Evolutionary conservation across 352 stramenopile species (phyloP).

Genomic region (Globisporangium apiculatum): DNA sequence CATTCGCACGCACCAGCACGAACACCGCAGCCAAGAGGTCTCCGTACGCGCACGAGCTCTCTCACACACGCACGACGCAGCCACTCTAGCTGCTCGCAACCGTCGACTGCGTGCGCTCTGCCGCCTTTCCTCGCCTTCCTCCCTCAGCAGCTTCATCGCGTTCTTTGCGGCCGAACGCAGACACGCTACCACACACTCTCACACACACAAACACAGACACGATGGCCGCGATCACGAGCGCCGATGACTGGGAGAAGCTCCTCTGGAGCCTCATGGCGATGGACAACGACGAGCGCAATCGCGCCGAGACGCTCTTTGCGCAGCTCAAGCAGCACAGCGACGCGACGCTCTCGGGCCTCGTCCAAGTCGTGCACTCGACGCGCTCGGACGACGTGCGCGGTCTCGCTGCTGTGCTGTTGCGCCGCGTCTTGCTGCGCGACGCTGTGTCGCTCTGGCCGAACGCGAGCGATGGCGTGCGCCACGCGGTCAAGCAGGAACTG

Average conservation of each 20-base stretch:
- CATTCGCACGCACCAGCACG: too few relatives aligned
- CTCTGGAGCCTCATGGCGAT: slow-evolving; percentile 64
- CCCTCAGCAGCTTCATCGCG: neutral
- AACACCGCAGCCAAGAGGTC: too few relatives aligned
- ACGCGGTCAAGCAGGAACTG: slow-evolving; percentile 50
- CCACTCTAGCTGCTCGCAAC: too few relatives aligned
- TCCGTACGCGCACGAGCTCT: too few relatives aligned
- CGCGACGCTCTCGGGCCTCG: slow-evolving; percentile 44
- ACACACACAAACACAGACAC: slow-evolving; percentile 1
- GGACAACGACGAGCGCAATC: slow-evolving; percentile 68
- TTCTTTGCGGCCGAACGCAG: neutral
- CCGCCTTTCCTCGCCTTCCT: too few relatives aligned
- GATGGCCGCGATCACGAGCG: slow-evolving; percentile 20
- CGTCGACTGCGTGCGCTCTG: too few relatives aligned
- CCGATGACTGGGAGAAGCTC: slow-evolving; percentile 52
- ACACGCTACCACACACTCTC: neutral
- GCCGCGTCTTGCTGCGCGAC: slow-evolving; percentile 69
- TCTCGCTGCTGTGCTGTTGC: slow-evolving; percentile 66
- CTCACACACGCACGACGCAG: too few relatives aligned
- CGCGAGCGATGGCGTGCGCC: slow-evolving; percentile 35
- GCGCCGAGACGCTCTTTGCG: slow-evolving; percentile 52
- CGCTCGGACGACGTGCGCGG: slow-evolving; percentile 61
- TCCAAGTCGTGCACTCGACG: slow-evolving; percentile 49
- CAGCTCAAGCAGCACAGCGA: slow-evolving; percentile 54
- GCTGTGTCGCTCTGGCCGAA: slow-evolving; percentile 71